Conservation (phyloP, 805 yeast genomes). For the Nakazawaea siamensis region DNA sequence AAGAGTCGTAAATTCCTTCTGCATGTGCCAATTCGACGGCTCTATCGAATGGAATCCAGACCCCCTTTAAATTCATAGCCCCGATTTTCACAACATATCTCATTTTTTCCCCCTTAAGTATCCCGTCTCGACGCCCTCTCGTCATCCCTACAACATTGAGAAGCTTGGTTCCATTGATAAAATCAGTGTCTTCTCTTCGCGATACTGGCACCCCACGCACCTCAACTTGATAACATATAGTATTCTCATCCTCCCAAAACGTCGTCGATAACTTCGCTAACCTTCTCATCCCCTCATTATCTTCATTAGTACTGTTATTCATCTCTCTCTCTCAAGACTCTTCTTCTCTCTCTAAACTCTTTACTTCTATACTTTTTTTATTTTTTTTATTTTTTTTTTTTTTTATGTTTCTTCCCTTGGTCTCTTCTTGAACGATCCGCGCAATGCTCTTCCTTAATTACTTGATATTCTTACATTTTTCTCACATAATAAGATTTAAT, state of each 20-base stretch:
- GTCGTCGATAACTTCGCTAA: conserved; percentile 6
- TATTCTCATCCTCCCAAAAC: conserved; percentile 80
- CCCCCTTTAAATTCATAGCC: conserved; percentile 82
- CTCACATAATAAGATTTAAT: too few species aligned
- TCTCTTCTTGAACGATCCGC: too few species aligned
- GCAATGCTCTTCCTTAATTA: too few species aligned
- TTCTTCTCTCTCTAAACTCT: too few species aligned
- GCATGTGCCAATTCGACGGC: conserved; percentile 76
- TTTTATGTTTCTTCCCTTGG: too few species aligned
- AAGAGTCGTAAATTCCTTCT: conserved; percentile 61
- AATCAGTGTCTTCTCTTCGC: conserved; percentile 76
- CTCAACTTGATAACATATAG: conserved; percentile 79
- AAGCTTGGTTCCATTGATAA: conserved; percentile 80
- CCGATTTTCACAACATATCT: conserved; percentile 82
- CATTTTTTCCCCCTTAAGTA: conserved; percentile 66
- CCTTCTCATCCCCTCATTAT: too few species aligned
- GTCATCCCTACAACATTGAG: conserved; percentile 84
- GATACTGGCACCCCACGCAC: conserved; percentile 76
- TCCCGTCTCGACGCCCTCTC: conserved; percentile 80
- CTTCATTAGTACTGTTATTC: too few species aligned
- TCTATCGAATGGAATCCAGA: conserved; percentile 83
- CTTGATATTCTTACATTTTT: too few species aligned
- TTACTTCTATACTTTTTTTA: too few species aligned
- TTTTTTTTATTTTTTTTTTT: too few species aligned
- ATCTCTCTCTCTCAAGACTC: too few species aligned